A percentile compares a stretch with the other conserved stretches of the same genome.
Conservation (phyloP, 202 grass and related monocot species). For the Eragrostis tef region DNA sequence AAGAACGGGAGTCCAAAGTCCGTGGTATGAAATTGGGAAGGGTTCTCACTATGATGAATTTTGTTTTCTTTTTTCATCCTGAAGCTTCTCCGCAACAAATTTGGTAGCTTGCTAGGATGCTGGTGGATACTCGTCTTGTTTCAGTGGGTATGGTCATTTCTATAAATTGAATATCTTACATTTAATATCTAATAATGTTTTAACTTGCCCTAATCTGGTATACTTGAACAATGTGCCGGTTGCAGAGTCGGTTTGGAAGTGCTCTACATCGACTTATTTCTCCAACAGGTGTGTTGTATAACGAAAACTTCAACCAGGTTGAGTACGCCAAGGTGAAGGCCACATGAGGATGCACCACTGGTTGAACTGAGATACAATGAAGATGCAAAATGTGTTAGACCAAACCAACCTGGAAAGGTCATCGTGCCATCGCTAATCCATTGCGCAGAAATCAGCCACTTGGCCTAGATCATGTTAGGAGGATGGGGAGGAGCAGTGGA, state of each 20-base stretch:
- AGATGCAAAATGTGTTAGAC: background rate
- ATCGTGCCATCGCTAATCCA: background rate
- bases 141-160: slow-evolving; percentile 77
- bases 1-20: background rate
- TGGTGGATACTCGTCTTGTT: slow-evolving; percentile 92
- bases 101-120: slow-evolving; percentile 69
- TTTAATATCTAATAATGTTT: background rate
- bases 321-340: slow-evolving; percentile 59
- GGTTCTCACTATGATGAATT: background rate
- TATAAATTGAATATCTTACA: background rate
- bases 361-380: background rate
- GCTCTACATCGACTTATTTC: slow-evolving; percentile 75
- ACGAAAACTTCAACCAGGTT: slow-evolving; percentile 66
- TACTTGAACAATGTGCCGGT: slow-evolving; percentile 17
- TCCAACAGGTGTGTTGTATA: slow-evolving; percentile 67
- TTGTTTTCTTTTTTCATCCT: slow-evolving; percentile 1
- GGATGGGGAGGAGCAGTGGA: background rate
- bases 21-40: background rate
- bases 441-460: background rate
- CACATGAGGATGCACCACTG: slow-evolving; percentile 41
- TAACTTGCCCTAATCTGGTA: slow-evolving; percentile 1
- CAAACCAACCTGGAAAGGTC: background rate
- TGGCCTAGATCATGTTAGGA: background rate
- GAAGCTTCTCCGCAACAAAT: slow-evolving; percentile 63
- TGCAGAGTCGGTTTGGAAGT: slow-evolving; percentile 73